Evolutionary conservation across 2,329 filamentous ascomycete genomes (phyloP).

Genomic region (Akanthomyces uredinophilus): DNA sequence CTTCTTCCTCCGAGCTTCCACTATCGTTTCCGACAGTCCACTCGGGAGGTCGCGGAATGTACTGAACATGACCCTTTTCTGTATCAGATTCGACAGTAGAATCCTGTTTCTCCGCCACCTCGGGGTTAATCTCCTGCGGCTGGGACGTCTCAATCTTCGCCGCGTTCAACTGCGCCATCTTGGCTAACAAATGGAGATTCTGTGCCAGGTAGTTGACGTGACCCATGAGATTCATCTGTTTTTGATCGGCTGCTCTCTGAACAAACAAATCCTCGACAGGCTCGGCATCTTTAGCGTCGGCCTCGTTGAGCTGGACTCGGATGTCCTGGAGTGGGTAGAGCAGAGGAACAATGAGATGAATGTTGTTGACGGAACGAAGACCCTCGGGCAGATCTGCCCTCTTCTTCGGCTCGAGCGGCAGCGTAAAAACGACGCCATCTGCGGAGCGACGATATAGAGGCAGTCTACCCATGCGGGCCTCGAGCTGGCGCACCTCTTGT

Average conservation of each 20-base stretch:
- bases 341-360: conserved; percentile 64
- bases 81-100: conserved; percentile 22
- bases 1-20: conserved; percentile 38
- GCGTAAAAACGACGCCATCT: conserved; percentile 64
- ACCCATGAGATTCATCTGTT: conserved; percentile 61
- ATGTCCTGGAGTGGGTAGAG: conserved; percentile 68
- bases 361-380: conserved; percentile 56
- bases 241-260: conserved; percentile 50
- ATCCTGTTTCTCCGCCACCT: conserved; percentile 5
- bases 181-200: conserved; percentile 64
- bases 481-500: conserved; percentile 65
- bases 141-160: conserved; percentile 18
- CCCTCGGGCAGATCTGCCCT: conserved; percentile 54
- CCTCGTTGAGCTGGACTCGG: conserved; percentile 60
- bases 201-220: conserved; percentile 70
- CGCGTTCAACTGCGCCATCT: conserved; percentile 37
- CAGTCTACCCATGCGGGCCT: conserved; percentile 66
- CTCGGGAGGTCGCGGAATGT: conserved; percentile 73
- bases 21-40: conserved; percentile 52
- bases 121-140: conserved; percentile 14
- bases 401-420: conserved; percentile 64
- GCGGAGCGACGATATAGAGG: conserved; percentile 62
- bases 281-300: conserved; percentile 54
- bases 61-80: conserved; percentile 60
- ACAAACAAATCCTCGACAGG: conserved; percentile 62